Conservation (phyloP, 2,329 filamentous ascomycete species). For the Penicillium sp. region DNA sequence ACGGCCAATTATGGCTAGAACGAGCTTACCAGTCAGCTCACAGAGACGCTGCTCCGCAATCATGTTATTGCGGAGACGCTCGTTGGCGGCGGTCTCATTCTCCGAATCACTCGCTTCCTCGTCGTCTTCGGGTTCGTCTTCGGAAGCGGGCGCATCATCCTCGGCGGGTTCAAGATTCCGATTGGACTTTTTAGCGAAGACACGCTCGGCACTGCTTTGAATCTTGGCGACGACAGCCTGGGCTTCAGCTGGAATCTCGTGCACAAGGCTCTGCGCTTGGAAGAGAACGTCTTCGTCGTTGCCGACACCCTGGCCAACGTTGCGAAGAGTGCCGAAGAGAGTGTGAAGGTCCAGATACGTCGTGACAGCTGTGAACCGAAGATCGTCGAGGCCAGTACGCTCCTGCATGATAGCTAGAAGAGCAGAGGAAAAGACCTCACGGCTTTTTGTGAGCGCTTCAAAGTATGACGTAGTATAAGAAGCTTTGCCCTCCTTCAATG, state of each 20-base stretch:
- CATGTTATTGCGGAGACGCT: constrained; percentile 66
- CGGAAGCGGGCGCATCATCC: constrained; percentile 72
- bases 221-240: constrained; percentile 71
- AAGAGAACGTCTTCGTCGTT: constrained; percentile 50
- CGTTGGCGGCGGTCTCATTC: constrained; percentile 40
- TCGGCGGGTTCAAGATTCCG: constrained; percentile 53
- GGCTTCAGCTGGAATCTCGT: constrained; percentile 66
- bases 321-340: constrained; percentile 72
- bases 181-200: constrained; percentile 68
- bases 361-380: constrained; percentile 74
- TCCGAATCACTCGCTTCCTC: constrained; percentile 34
- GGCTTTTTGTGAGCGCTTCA: constrained; percentile 65
- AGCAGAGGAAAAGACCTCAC: constrained; percentile 54
- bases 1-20: constrained; percentile 74
- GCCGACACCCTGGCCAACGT: constrained; percentile 44
- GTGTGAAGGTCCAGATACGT: constrained; percentile 80
- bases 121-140: constrained; percentile 56
- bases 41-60: constrained; percentile 84
- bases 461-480: constrained; percentile 65
- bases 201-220: constrained; percentile 74
- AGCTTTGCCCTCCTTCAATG: constrained; percentile 56
- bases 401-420: constrained; percentile 53
- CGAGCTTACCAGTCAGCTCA: constrained; percentile 79
- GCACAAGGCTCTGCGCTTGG: constrained; percentile 64
- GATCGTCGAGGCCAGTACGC: constrained; percentile 66